A percentile compares a stretch with the other conserved stretches of the same genome.
These are phyloP conservation scores for Paramecium biaurelia DNA, from an alignment of 73 alveolate genomes.

Conservation along the genomic window DNA sequence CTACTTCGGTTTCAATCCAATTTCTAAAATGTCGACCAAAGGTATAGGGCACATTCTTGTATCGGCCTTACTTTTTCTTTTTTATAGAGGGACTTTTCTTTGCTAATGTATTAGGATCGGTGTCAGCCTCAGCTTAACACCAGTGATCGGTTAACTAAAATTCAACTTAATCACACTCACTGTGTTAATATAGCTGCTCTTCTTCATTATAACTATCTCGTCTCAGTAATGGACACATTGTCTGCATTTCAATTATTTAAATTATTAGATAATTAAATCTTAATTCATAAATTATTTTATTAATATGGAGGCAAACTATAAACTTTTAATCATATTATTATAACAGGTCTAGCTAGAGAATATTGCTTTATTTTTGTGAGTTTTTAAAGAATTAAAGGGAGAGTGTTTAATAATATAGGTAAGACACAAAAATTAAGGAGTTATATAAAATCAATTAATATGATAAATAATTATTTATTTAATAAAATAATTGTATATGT, in stretches of 20 bases:
- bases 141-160: slow-evolving; percentile 18
- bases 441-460: neutral
- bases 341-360: neutral
- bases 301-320: neutral
- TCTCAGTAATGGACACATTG: neutral
- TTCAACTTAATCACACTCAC: slow-evolving; percentile 46
- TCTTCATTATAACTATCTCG: neutral
- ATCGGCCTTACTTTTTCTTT: slow-evolving; percentile 26
- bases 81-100: neutral
- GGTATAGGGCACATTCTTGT: slow-evolving; percentile 31
- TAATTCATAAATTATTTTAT: neutral
- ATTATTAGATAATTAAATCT: neutral
- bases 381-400: neutral
- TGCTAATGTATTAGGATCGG: neutral
- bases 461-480: neutral
- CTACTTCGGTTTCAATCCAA: neutral
- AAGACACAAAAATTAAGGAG: neutral
- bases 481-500: neutral
- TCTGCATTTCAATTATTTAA: neutral
- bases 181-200: neutral
- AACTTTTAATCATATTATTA: neutral
- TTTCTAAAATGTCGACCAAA: neutral
- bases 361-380: neutral
- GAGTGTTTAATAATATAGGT: neutral
- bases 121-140: slow-evolving; percentile 30